Percentiles rank a stretch among this genome's conserved stretches.
phyloP scores from a whole-genome alignment of 257 asterid genomes.

The Perilla frutescens region DNA sequence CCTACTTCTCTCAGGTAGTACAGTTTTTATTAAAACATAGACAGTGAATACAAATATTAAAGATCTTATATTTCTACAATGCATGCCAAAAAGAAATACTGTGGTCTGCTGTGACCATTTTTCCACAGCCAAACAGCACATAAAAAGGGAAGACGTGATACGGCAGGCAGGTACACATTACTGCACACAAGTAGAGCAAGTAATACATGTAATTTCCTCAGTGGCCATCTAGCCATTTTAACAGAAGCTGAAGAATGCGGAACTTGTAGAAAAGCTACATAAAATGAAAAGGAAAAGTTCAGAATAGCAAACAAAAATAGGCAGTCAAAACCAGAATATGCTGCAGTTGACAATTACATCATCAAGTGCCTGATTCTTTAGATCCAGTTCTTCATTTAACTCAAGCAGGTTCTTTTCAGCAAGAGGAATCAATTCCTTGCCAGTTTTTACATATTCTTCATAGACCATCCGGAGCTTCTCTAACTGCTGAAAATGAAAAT shows the following conservation, averaged over 20 bases:
- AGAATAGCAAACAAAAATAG: background rate
- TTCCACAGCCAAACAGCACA: constrained; percentile 29
- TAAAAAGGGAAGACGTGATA: constrained; percentile 23
- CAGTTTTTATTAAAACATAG: background rate
- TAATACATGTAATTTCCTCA: constrained; percentile 1
- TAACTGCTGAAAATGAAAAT: constrained; percentile 80
- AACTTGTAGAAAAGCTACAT: background rate
- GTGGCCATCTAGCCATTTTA: constrained; percentile 13
- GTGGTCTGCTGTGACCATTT: constrained; percentile 16
- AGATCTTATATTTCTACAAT: constrained; percentile 1
- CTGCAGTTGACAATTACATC: constrained; percentile 63
- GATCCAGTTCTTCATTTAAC: constrained; percentile 75
- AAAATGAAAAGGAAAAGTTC: constrained; percentile 18
- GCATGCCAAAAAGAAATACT: background rate
- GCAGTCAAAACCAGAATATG: constrained; percentile 30
- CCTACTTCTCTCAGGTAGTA: constrained; percentile 3
- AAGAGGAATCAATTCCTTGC: constrained; percentile 74
- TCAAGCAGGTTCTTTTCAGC: constrained; percentile 71
- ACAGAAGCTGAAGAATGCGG: constrained; percentile 23
- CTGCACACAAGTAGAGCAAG: background rate
- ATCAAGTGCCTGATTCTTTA: constrained; percentile 84
- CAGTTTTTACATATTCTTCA: constrained; percentile 78
- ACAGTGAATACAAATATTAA: background rate
- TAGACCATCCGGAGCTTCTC: constrained; percentile 80
- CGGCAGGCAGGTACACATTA: constrained; percentile 11